Percentiles rank a stretch among this genome's conserved stretches.
phyloP scores from a whole-genome alignment of 306 rosid species.

The Medicago ruthenica region DNA sequence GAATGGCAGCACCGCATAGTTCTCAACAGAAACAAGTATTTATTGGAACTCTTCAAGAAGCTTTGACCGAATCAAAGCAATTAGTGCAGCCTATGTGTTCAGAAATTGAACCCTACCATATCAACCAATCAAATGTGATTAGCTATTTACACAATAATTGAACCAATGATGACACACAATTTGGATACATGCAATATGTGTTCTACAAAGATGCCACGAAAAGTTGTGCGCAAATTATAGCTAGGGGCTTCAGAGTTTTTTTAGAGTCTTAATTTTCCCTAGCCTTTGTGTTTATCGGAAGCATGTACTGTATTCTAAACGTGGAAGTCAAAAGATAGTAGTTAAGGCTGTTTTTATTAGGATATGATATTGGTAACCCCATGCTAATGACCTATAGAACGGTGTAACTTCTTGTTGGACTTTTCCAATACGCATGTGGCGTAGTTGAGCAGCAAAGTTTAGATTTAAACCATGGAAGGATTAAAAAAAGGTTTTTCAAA shows the following conservation, averaged over 20 bases:
- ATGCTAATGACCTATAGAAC: neutral
- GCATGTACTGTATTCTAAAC: neutral
- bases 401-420: neutral
- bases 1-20: conserved; percentile 5
- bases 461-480: neutral
- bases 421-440: neutral
- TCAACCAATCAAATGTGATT: neutral
- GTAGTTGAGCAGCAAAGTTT: conserved; percentile 1
- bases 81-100: conserved; percentile 27
- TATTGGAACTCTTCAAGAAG: conserved; percentile 50
- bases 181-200: neutral
- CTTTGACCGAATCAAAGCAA: conserved; percentile 44
- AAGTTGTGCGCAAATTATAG: neutral
- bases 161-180: conserved; percentile 2
- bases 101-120: conserved; percentile 47
- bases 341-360: neutral
- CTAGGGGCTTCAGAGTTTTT: neutral
- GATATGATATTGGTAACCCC: neutral
- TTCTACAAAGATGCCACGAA: neutral
- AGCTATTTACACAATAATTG: neutral
- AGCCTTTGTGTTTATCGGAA: neutral
- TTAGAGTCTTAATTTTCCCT: neutral
- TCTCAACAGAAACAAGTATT: conserved; percentile 32
- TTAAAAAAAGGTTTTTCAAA: too few species aligned
- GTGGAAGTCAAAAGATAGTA: neutral